These are phyloP conservation scores for Silene coronaria DNA, from an alignment of 179 eudicot genomes.

Conservation along the genomic window DNA sequence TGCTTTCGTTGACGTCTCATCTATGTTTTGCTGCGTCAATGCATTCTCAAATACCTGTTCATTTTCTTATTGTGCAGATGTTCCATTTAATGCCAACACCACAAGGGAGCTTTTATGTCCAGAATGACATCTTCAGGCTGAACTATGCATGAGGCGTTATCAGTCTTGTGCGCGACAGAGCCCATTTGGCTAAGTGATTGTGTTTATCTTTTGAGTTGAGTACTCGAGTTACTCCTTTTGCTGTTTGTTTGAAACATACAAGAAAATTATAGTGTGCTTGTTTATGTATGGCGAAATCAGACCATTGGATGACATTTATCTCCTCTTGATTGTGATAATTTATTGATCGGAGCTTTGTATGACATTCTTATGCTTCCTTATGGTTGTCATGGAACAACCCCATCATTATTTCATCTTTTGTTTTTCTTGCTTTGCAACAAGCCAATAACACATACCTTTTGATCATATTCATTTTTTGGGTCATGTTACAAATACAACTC, in stretches of 20 bases:
- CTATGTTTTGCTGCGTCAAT: neutral
- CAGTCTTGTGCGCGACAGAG: neutral
- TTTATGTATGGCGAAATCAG: neutral
- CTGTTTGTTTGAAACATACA: neutral
- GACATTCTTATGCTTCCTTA: neutral
- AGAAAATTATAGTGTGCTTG: neutral
- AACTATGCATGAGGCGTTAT: slow-evolving; percentile 29
- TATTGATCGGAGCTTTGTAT: neutral
- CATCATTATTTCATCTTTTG: neutral
- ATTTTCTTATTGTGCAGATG: slow-evolving; percentile 25
- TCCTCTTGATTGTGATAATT: neutral
- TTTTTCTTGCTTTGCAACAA: too few relatives aligned
- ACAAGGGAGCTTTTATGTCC: slow-evolving; percentile 40
- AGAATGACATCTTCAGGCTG: slow-evolving; percentile 39
- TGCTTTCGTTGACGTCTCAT: neutral
- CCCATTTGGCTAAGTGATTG: neutral
- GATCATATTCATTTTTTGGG: too few relatives aligned
- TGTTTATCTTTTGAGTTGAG: slow-evolving; percentile 3
- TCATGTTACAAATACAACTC: too few relatives aligned
- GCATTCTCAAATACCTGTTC: neutral
- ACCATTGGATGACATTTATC: slow-evolving; percentile 5
- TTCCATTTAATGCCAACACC: slow-evolving; percentile 41
- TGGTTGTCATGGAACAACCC: neutral
- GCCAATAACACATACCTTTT: too few relatives aligned
- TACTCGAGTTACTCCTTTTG: neutral